A percentile compares a stretch with the other conserved stretches of the same genome.
Evolutionary conservation across 768 basidiomycete species (phyloP).

Genomic region (Ramaria sp.): DNA sequence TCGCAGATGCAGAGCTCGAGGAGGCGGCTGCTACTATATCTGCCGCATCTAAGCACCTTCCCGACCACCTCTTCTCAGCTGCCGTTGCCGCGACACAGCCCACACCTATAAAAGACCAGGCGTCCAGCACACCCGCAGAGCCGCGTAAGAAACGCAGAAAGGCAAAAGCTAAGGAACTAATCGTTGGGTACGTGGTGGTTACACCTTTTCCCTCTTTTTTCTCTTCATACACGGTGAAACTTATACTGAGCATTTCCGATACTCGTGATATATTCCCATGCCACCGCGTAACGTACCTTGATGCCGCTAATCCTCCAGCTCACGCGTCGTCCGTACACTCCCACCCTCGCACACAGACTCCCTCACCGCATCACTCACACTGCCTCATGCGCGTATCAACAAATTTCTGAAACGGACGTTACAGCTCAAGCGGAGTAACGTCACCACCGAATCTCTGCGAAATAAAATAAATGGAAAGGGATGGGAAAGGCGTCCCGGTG

Average conservation of each 20-base stretch:
- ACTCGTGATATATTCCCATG: background rate
- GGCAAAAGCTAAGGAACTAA: slow-evolving; percentile 33
- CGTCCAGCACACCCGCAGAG: slow-evolving; percentile 8
- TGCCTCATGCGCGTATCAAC: slow-evolving; percentile 36
- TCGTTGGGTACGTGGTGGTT: slow-evolving; percentile 38
- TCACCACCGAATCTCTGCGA: background rate
- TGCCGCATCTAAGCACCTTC: slow-evolving; percentile 38
- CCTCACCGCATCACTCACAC: slow-evolving; percentile 26
- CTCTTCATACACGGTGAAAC: too few relatives aligned
- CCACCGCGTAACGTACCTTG: too few relatives aligned
- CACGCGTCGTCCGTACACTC: slow-evolving; percentile 43
- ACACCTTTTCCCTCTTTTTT: background rate
- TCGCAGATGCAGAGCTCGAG: slow-evolving; percentile 14
- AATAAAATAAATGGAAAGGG: slow-evolving; percentile 27
- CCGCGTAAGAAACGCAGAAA: slow-evolving; percentile 13
- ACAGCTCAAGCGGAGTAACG: slow-evolving; percentile 30
- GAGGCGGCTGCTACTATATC: slow-evolving; percentile 6
- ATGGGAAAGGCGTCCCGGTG: slow-evolving; percentile 55
- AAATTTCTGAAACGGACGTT: slow-evolving; percentile 45
- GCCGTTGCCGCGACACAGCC: slow-evolving; percentile 37
- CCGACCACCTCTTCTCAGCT: slow-evolving; percentile 52
- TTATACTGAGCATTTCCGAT: background rate
- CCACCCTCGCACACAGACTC: slow-evolving; percentile 18
- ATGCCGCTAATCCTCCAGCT: slow-evolving; percentile 31
- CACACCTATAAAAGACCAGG: background rate